These are phyloP conservation scores for Lactarius vividus DNA, from an alignment of 768 basidiomycete genomes.

Conservation along the genomic window DNA sequence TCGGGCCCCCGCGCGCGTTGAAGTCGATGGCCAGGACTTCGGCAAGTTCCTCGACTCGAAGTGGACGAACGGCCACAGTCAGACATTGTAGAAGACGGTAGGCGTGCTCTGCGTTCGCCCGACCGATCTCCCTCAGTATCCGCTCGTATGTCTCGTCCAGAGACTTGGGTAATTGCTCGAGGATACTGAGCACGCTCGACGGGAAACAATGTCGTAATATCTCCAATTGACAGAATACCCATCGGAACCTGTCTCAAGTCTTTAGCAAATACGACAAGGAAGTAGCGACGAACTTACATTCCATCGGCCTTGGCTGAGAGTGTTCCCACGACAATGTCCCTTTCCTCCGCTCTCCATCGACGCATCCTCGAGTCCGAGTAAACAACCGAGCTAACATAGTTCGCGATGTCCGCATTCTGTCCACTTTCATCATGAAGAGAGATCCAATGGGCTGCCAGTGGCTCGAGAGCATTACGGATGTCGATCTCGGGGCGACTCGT, in stretches of 20 bases:
- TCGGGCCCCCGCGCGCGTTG: not conserved
- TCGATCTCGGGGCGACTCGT: not conserved
- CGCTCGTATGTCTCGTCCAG: conserved; percentile 5
- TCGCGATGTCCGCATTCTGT: not conserved
- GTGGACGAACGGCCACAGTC: not conserved
- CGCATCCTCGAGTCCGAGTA: too few relatives aligned
- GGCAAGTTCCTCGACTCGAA: conserved; percentile 1
- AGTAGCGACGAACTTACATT: not conserved
- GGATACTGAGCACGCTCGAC: too few relatives aligned
- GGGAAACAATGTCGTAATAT: too few relatives aligned
- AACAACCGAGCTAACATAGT: not conserved
- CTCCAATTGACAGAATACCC: too few relatives aligned
- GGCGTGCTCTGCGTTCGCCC: not conserved
- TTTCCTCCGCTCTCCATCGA: not conserved
- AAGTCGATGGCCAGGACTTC: conserved; percentile 4
- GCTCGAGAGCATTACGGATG: not conserved
- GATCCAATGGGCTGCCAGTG: not conserved
- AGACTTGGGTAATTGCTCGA: not conserved
- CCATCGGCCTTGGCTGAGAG: not conserved
- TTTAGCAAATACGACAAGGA: too few relatives aligned
- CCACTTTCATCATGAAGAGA: not conserved
- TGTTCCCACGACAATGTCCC: too few relatives aligned
- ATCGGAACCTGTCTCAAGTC: too few relatives aligned
- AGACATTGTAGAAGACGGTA: not conserved
- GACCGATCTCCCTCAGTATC: not conserved